phyloP scores from a whole-genome alignment of 441 rosid genomes.

The Pelargonium australe region DNA sequence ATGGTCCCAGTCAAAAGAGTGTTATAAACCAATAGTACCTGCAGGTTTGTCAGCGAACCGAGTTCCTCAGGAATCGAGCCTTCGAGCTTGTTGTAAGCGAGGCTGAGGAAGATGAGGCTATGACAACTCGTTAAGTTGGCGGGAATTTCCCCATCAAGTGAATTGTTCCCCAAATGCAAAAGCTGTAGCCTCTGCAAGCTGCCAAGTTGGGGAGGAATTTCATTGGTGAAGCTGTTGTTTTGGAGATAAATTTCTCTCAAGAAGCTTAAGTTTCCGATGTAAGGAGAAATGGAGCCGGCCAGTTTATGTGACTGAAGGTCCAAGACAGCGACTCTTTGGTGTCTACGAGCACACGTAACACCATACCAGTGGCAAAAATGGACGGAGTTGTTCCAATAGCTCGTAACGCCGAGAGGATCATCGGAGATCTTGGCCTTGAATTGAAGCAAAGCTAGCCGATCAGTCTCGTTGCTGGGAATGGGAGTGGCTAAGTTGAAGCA shows the following conservation, averaged over 20 bases:
- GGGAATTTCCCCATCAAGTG: slow-evolving; percentile 15
- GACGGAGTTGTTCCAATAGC: slow-evolving; percentile 14
- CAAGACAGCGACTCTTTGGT: slow-evolving; percentile 16
- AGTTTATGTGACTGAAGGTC: slow-evolving; percentile 6
- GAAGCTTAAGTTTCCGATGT: slow-evolving; percentile 24
- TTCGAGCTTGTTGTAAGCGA: neutral
- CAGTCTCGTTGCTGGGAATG: slow-evolving; percentile 14
- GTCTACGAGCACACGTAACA: neutral
- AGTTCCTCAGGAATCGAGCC: slow-evolving; percentile 14
- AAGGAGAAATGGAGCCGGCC: slow-evolving; percentile 16
- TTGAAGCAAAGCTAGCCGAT: neutral
- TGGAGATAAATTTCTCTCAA: neutral
- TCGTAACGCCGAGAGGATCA: slow-evolving; percentile 8
- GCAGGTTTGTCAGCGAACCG: slow-evolving; percentile 1
- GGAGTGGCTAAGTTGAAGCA: neutral
- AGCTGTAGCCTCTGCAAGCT: neutral
- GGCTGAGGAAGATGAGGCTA: neutral
- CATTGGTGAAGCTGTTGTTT: slow-evolving; percentile 6
- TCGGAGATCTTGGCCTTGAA: neutral
- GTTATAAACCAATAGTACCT: neutral
- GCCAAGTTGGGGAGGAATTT: slow-evolving; percentile 16
- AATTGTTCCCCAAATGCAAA: slow-evolving; percentile 1
- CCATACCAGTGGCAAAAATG: slow-evolving; percentile 23
- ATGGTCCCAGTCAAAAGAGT: slow-evolving; percentile 19
- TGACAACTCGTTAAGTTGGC: slow-evolving; percentile 11